Conservation (phyloP, 1,284 basidiomycete genomes). For the Trichosporon asahii region DNA sequence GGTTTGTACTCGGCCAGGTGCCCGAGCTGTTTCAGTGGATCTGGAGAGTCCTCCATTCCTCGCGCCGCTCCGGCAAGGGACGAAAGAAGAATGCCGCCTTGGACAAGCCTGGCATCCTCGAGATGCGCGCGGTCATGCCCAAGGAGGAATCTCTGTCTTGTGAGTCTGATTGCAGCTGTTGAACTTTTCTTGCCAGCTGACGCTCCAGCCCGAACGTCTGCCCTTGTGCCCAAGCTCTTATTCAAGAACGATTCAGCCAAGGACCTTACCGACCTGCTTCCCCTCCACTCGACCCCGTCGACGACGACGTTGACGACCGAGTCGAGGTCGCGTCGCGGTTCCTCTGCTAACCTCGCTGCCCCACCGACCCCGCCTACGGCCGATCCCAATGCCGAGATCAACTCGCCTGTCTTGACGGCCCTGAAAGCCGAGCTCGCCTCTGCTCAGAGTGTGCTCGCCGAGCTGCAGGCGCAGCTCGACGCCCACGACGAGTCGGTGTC, state of each 20-base stretch:
- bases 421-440: slow-evolving; percentile 71
- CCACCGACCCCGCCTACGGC: slow-evolving; percentile 31
- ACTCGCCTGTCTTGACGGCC: slow-evolving; percentile 67
- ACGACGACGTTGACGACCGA: slow-evolving; percentile 25
- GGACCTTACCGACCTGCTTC: slow-evolving; percentile 37
- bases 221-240: slow-evolving; percentile 23
- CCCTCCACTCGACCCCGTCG: slow-evolving; percentile 41
- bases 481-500: slow-evolving; percentile 64
- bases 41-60: slow-evolving; percentile 28
- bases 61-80: slow-evolving; percentile 36
- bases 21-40: slow-evolving; percentile 38
- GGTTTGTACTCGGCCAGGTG: slow-evolving; percentile 40
- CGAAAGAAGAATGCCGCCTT: slow-evolving; percentile 34
- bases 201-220: slow-evolving; percentile 11
- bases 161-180: slow-evolving; percentile 8
- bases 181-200: background rate
- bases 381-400: slow-evolving; percentile 27
- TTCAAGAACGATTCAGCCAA: slow-evolving; percentile 27
- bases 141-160: slow-evolving; percentile 37
- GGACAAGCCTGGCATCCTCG: slow-evolving; percentile 43
- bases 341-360: slow-evolving; percentile 33
- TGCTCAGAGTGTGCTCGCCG: slow-evolving; percentile 64
- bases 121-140: slow-evolving; percentile 37
- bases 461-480: slow-evolving; percentile 71
- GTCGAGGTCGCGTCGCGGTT: slow-evolving; percentile 40